phyloP scores from a whole-genome alignment of 208 protist genomes.

The Novymonas esmeraldas region DNA sequence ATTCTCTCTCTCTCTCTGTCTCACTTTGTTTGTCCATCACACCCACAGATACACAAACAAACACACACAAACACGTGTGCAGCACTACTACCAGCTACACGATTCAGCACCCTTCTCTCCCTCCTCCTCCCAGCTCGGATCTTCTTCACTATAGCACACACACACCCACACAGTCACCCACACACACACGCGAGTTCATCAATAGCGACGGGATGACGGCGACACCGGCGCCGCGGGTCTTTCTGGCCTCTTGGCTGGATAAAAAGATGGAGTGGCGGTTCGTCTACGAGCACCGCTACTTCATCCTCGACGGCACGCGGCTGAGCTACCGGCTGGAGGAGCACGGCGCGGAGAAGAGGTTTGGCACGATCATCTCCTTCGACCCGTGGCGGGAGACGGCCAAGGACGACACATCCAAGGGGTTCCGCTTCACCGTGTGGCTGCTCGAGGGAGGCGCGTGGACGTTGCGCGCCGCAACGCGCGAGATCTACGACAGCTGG shows the following conservation, averaged over 20 bases:
- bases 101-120: no score
- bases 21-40: not conserved
- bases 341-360: constrained; percentile 51
- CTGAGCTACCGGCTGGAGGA: constrained; percentile 62
- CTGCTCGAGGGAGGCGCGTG: constrained; percentile 73
- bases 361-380: constrained; percentile 60
- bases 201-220: constrained; percentile 1
- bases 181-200: no score
- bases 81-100: no score
- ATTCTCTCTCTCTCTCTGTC: not conserved
- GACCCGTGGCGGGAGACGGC: constrained; percentile 23
- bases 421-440: constrained; percentile 65
- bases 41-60: not conserved
- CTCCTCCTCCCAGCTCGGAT: no score
- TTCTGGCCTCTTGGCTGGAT: constrained; percentile 57
- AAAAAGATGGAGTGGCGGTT: constrained; percentile 85
- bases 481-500: constrained; percentile 53
- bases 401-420: constrained; percentile 20
- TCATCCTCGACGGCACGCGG: constrained; percentile 58
- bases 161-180: not conserved
- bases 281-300: constrained; percentile 67
- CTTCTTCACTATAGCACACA: not conserved
- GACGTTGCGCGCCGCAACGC: constrained; percentile 57
- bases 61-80: not conserved
- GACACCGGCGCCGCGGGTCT: constrained; percentile 25